phyloP scores from a whole-genome alignment of 129 eudicot species.

The Deinandra increscens region DNA sequence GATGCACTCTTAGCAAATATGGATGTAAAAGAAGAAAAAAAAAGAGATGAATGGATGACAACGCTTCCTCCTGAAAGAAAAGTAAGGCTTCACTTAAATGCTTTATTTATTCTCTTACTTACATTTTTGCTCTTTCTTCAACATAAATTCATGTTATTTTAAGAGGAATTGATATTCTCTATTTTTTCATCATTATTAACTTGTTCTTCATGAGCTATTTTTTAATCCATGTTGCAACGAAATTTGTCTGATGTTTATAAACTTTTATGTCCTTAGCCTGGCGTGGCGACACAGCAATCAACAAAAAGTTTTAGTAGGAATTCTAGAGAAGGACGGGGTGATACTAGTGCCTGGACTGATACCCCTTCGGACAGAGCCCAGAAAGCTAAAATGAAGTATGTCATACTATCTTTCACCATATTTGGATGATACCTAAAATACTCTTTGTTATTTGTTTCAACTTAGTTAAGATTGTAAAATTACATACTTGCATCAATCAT shows the following conservation, averaged over 20 bases:
- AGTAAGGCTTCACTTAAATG: slow-evolving; percentile 33
- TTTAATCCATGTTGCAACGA: neutral
- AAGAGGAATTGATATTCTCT: neutral
- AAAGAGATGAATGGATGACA: slow-evolving; percentile 99
- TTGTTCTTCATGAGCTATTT: neutral
- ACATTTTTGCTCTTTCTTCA: neutral
- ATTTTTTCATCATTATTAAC: neutral
- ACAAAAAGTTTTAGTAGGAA: slow-evolving; percentile 63
- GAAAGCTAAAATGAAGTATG: slow-evolving; percentile 92
- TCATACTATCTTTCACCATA: neutral
- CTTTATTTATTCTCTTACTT: neutral
- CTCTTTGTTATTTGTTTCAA: slow-evolving; percentile 2
- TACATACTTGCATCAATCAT: slow-evolving; percentile 6
- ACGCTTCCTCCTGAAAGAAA: slow-evolving; percentile 90
- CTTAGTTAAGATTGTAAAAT: neutral
- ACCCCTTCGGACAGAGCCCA: slow-evolving; percentile 89
- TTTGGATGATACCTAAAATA: neutral
- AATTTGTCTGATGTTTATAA: neutral
- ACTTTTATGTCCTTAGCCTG: slow-evolving; percentile 51
- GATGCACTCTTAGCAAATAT: slow-evolving; percentile 82
- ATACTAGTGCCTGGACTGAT: slow-evolving; percentile 97
- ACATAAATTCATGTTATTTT: neutral
- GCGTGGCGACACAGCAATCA: slow-evolving; percentile 71
- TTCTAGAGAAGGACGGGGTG: slow-evolving; percentile 94
- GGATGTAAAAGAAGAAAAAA: slow-evolving; percentile 63